phyloP scores from a whole-genome alignment of 2,329 filamentous ascomycete genomes.

The Alternaria rosae region DNA sequence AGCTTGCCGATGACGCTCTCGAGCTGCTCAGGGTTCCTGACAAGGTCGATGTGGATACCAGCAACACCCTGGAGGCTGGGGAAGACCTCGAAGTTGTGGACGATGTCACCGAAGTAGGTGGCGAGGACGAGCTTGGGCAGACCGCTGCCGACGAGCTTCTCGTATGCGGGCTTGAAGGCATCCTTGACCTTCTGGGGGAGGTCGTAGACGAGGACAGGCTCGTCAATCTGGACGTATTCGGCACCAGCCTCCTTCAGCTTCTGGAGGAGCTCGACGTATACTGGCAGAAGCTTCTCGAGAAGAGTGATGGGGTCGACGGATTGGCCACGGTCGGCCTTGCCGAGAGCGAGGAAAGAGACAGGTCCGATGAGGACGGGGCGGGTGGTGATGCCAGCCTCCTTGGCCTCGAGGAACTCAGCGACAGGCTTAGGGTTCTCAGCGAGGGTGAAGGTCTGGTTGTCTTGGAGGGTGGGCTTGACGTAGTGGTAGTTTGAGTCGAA shows the following conservation, averaged over 20 bases:
- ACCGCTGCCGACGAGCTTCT: conserved; percentile 82
- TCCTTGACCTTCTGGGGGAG: conserved; percentile 88
- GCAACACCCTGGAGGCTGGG: conserved; percentile 75
- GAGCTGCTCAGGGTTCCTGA: conserved; percentile 98
- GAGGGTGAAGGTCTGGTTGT: conserved; percentile 96
- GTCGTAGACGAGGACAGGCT: conserved; percentile 96
- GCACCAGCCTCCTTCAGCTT: conserved; percentile 96
- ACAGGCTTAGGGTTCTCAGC: conserved; percentile 89
- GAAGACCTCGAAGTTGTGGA: conserved; percentile 96
- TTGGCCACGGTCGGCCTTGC: conserved; percentile 97
- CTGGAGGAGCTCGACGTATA: conserved; percentile 91
- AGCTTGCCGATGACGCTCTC: conserved; percentile 82
- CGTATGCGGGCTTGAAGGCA: conserved; percentile 97
- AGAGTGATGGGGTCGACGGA: conserved; percentile 91
- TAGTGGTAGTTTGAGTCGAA: conserved; percentile 99
- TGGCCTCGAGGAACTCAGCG: conserved; percentile 92
- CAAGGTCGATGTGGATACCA: conserved; percentile 92
- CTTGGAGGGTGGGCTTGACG: conserved; percentile 97
- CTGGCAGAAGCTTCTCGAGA: conserved; percentile 88
- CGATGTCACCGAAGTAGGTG: conserved; percentile 99
- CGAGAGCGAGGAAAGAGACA: conserved; percentile 96
- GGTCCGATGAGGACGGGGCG: conserved; percentile 94
- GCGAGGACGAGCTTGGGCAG: conserved; percentile 89
- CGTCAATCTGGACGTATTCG: conserved; percentile 96
- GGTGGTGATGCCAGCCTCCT: conserved; percentile 92